A percentile compares a stretch with the other conserved stretches of the same genome.
These are phyloP conservation scores for Hordeum vulgare DNA, from an alignment of 176 grass and related monocot species.

Conservation along the genomic window MorexV3_pseudomolecules_assembly NC_058524.1:503017944-503018443, in stretches of 20 bases:
- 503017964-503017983: constrained; percentile 85
- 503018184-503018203: constrained; percentile 40
- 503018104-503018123: constrained; percentile 18
- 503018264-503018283: constrained; percentile 73
- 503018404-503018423: neutral
- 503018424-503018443: constrained; percentile 32
- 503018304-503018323: constrained; percentile 78
- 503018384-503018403: neutral
- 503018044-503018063: neutral
- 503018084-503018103: neutral
- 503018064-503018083: neutral
- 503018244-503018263: constrained; percentile 62
- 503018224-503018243: constrained; percentile 98
- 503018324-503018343: constrained; percentile 70
- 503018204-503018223: constrained; percentile 65
- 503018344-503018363: neutral
- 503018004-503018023: constrained; percentile 68
- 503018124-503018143: constrained; percentile 93
- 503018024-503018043: neutral
- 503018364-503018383: neutral
- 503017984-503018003: constrained; percentile 59
- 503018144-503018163: constrained; percentile 33
- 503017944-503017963: constrained; percentile 93
- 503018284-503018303: constrained; percentile 90
- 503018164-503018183: constrained; percentile 86